Conservation (phyloP, 2,329 filamentous ascomycete species). For the Coleophoma eucalyptorum region DNA sequence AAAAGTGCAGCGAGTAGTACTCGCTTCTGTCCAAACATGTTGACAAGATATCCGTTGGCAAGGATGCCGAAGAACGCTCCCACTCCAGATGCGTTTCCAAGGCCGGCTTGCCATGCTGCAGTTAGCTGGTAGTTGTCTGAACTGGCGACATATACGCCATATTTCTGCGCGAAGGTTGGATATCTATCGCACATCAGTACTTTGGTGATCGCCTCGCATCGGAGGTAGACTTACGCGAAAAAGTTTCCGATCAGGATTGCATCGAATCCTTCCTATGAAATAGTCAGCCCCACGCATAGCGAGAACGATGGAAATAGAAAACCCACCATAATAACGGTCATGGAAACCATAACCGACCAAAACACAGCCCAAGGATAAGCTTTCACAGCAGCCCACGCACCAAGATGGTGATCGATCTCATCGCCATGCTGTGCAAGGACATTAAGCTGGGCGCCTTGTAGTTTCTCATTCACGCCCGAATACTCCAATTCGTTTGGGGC, state of each 20-base stretch:
- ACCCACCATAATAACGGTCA: constrained; percentile 84
- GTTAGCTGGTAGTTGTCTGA: constrained; percentile 8
- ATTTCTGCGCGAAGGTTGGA: constrained; percentile 14
- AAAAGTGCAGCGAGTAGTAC: constrained; percentile 39
- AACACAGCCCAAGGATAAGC: constrained; percentile 81
- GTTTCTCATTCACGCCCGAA: neutral
- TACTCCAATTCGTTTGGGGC: too few species aligned
- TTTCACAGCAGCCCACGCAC: constrained; percentile 67
- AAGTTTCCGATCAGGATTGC: constrained; percentile 17
- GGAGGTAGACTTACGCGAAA: constrained; percentile 6
- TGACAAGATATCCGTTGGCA: constrained; percentile 38
- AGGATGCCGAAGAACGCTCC: constrained; percentile 23
- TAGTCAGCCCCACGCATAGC: too few species aligned
- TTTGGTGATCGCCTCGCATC: too few species aligned
- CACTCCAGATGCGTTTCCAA: constrained; percentile 14
- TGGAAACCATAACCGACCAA: constrained; percentile 80
- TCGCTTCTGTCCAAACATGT: constrained; percentile 38
- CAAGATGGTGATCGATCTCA: constrained; percentile 63
- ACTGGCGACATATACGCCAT: constrained; percentile 9
- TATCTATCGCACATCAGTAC: too few species aligned
- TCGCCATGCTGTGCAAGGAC: constrained; percentile 40
- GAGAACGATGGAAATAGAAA: neutral
- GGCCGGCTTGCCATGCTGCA: constrained; percentile 16
- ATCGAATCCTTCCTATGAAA: constrained; percentile 1
- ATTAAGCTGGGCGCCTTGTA: constrained; percentile 1